A percentile compares a stretch with the other conserved stretches of the same genome.
Evolutionary conservation across 1,284 basidiomycete species (phyloP).

Genomic region (Neonothopanus nambi): DNA sequence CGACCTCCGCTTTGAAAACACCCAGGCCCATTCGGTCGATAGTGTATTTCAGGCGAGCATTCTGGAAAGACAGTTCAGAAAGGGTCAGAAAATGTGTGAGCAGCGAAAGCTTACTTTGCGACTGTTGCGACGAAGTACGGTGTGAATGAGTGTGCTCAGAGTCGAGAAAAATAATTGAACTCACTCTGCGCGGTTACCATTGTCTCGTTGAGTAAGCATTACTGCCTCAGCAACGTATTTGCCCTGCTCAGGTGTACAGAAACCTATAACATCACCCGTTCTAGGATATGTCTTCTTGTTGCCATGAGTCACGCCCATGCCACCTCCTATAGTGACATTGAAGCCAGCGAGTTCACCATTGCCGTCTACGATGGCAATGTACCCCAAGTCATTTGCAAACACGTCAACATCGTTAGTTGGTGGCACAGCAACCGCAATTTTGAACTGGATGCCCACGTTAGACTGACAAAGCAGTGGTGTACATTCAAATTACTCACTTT

Average conservation of each 20-base stretch:
- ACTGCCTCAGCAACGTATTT: slow-evolving; percentile 88
- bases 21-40: slow-evolving; percentile 92
- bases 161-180: slow-evolving; percentile 28
- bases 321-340: slow-evolving; percentile 91
- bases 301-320: slow-evolving; percentile 99
- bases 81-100: not conserved
- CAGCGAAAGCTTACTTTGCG: slow-evolving; percentile 43
- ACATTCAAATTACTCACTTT: slow-evolving; percentile 54
- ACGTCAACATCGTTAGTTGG: slow-evolving; percentile 97
- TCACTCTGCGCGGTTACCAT: slow-evolving; percentile 91
- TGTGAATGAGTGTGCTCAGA: slow-evolving; percentile 12
- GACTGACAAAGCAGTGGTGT: not conserved
- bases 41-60: slow-evolving; percentile 95
- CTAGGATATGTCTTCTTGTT: slow-evolving; percentile 99
- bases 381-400: slow-evolving; percentile 94
- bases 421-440: slow-evolving; percentile 95
- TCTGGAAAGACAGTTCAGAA: slow-evolving; percentile 37
- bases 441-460: slow-evolving; percentile 65
- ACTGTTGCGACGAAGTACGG: slow-evolving; percentile 27
- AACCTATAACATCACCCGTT: slow-evolving; percentile 86
- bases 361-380: slow-evolving; percentile 86
- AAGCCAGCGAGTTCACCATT: slow-evolving; percentile 81
- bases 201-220: slow-evolving; percentile 93
- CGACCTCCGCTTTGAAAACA: slow-evolving; percentile 87
- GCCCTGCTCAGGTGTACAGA: slow-evolving; percentile 89